Evolutionary conservation across 345 rosid species (phyloP), one percentile per base, ranked within the genome.

Genomic region (Populus deltoides): DNA sequence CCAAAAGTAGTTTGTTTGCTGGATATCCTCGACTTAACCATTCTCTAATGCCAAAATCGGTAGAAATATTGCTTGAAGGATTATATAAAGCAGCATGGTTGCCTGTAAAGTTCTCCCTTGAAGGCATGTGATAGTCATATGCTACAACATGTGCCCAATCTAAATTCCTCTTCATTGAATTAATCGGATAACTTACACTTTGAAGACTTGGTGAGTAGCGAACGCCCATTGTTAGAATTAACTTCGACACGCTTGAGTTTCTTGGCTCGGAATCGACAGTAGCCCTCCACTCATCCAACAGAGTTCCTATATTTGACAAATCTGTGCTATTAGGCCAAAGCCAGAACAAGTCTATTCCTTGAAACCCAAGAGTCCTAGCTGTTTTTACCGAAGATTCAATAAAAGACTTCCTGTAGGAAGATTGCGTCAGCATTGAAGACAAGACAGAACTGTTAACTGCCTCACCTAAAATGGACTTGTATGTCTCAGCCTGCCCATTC

Each of bases 301-400:
- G 29, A 67, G 27, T 6, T 36, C 79, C 84, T 1, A 84, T 49
- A 38, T 36, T 67, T 9, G 71, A 49, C 77, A 71, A 49, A 77
- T 84, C 86, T 12, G 75, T 78, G 12, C 78, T 35, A 6, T 78
- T 71, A 24, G 86, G 84, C 84, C 86, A 84, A 2, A 71, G 9
- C 83, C 86, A 83, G 20, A 43, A 75, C 38, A 84, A 61, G 55
- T 84, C 86, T 7, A 84, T 77, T 12, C 86, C 84, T 8, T 63
- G 78, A 55, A 84, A 84, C 24, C 84, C 86, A 27, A 75, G 70
- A 63, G 41, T 22, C 68, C 80, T 81, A 27, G 84, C 84, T 0
- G 59, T 75, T 68, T 39, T 25, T 29, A 84, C 33, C 2, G 84
- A 75, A 25, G 86, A 84, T 8, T 38, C 73, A 61, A 84, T 81